These are phyloP conservation scores for Pseudoneurospora amorphoporcata DNA, from an alignment of 495 filamentous ascomycete genomes.

Conservation along the genomic window DNA sequence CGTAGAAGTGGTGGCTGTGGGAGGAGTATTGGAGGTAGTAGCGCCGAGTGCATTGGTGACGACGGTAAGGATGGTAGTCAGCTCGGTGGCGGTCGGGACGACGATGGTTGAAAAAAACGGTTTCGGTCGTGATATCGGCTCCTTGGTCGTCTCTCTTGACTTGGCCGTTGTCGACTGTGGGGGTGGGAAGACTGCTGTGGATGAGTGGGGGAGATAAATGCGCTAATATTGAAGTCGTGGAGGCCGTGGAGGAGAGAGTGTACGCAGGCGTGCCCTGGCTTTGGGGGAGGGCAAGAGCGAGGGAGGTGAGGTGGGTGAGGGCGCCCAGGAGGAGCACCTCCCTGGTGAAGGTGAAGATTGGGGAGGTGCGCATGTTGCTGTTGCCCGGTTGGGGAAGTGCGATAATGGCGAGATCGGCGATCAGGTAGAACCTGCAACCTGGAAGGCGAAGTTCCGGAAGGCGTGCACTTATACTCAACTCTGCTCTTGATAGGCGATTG, in stretches of 20 bases:
- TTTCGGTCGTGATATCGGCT: neutral
- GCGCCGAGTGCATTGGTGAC: neutral
- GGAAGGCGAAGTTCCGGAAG: neutral
- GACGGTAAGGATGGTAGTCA: neutral
- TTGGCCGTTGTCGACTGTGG: neutral
- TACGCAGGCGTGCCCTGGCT: neutral
- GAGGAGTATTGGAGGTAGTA: neutral
- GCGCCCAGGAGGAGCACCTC: neutral
- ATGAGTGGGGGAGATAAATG: neutral
- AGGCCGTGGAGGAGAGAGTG: neutral
- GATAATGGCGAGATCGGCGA: neutral
- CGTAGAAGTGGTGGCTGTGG: neutral
- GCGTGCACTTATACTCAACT: neutral
- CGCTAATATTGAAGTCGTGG: neutral
- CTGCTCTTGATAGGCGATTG: neutral
- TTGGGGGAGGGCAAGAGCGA: neutral
- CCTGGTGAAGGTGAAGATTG: neutral
- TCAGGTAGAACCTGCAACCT: neutral
- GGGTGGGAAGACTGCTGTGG: neutral
- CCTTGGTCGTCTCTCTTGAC: neutral
- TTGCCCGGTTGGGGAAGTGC: neutral
- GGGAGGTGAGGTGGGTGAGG: neutral
- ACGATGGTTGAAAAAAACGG: neutral
- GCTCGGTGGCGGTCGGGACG: neutral
- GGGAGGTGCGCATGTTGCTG: neutral